Evolutionary conservation across 352 stramenopile genomes (phyloP).

Genomic region (Pythium sp.): DNA sequence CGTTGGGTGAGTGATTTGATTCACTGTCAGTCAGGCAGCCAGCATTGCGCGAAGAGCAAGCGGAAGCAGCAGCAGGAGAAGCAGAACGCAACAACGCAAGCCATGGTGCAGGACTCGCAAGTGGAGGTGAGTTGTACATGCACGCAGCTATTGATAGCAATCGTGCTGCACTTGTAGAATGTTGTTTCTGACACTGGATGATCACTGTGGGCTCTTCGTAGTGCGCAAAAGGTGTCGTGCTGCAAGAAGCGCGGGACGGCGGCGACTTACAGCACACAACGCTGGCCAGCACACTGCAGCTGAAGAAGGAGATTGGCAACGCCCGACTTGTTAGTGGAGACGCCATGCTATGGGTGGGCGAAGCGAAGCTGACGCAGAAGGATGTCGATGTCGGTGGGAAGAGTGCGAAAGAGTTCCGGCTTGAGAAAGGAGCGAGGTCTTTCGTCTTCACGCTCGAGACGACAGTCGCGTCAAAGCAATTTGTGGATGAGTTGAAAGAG

Average conservation of each 20-base stretch:
- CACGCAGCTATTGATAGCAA: background rate
- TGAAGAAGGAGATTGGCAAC: slow-evolving; percentile 83
- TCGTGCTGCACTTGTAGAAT: background rate
- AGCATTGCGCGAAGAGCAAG: background rate
- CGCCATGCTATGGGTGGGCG: slow-evolving; percentile 63
- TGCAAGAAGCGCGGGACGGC: slow-evolving; percentile 49
- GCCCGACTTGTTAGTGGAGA: slow-evolving; percentile 74
- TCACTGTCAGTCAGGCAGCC: background rate
- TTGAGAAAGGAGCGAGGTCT: slow-evolving; percentile 57
- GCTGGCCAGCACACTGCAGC: slow-evolving; percentile 40
- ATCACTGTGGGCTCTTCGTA: background rate
- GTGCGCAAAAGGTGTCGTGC: slow-evolving; percentile 53
- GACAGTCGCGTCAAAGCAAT: slow-evolving; percentile 42
- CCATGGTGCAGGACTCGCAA: slow-evolving; percentile 13
- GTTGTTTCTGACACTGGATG: background rate
- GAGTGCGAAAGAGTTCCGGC: slow-evolving; percentile 37
- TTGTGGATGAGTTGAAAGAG: slow-evolving; percentile 59
- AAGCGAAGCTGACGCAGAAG: slow-evolving; percentile 44
- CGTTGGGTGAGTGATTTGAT: slow-evolving; percentile 3
- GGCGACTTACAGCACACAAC: slow-evolving; percentile 33
- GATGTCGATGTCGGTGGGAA: slow-evolving; percentile 22
- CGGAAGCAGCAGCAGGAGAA: background rate
- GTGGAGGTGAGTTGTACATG: slow-evolving; percentile 8
- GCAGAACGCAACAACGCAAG: background rate
- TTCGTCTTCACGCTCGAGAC: slow-evolving; percentile 61